Conservation (phyloP, 371 early-diverging fungal genomes). For the Haplosporangium sp. region DNA sequence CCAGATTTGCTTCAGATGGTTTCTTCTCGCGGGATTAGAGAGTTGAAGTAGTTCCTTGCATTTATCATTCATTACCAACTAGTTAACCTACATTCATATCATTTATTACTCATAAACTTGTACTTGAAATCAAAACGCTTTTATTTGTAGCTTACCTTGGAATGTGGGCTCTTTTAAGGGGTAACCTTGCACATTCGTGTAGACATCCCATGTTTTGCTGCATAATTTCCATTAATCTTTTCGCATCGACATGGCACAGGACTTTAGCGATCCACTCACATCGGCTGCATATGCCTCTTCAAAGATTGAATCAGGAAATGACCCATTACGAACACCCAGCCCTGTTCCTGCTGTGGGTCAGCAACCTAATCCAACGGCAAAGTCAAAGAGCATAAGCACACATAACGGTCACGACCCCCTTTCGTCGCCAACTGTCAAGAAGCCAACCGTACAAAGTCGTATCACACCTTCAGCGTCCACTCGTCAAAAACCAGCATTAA, state of each 20-base stretch:
- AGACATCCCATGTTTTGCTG: too few species aligned
- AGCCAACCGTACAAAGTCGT: not conserved
- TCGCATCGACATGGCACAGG: slow-evolving; percentile 32
- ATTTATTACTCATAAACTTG: too few species aligned
- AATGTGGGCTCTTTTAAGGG: too few species aligned
- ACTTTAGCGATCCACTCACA: slow-evolving; percentile 51
- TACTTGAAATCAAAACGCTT: too few species aligned
- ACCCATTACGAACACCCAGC: slow-evolving; percentile 28
- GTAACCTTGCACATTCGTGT: too few species aligned
- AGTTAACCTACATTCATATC: too few species aligned
- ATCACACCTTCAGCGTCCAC: slow-evolving; percentile 3
- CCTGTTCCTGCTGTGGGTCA: not conserved
- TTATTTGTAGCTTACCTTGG: too few species aligned
- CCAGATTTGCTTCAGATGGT: slow-evolving; percentile 15
- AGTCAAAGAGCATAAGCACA: slow-evolving; percentile 5
- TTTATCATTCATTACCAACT: not conserved
- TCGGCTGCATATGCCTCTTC: slow-evolving; percentile 49
- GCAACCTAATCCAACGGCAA: slow-evolving; percentile 5
- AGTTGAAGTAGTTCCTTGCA: not conserved
- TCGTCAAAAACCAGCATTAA: slow-evolving; percentile 4
- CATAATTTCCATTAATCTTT: not conserved
- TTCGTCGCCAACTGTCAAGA: slow-evolving; percentile 6
- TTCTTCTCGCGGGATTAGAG: slow-evolving; percentile 42
- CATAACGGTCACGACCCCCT: slow-evolving; percentile 7
- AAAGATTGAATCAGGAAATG: slow-evolving; percentile 21